Evolutionary conservation across 148 eudicot genomes (phyloP), one percentile per base, ranked within the genome.

Genomic region (Polygonum aviculare): DNA sequence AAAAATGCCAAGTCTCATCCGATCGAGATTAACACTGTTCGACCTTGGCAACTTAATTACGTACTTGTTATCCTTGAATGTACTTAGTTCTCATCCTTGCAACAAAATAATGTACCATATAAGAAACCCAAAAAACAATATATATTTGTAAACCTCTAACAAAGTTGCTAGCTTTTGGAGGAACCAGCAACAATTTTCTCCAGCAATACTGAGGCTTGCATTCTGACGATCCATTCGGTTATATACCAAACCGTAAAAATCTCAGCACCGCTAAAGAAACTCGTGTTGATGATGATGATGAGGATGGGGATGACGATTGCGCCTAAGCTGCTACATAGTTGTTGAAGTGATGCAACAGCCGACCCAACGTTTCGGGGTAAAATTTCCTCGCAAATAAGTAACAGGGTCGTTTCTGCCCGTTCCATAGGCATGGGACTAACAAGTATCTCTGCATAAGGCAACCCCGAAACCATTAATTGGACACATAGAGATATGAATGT

Each of bases 341-440:
- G 80, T 96, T 84, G 89, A 93, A 91, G 74, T 88, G 81, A 26
- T 78, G 78, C 54, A 90, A 76, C 88, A 93, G 75, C 47, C 60
- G 86, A 69, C 87, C 88, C 31, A 91, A 79, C 41, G 98, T 87
- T 83, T 93, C 97, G 0, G 98, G 94, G 80, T 87, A 82, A 80
- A 93, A 93, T 79, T 93, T 93, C 75, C 98, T 81, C 6, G 87
- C 98, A 72, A 93, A 93, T 82, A 93, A 87, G 79, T 91, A 88
- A 79, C 98, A 93, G 0, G 97, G 97, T 7, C 97, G 87, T 78
- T 76, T 82, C 73, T 78, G 86, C 78, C 98, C 98, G 41, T 93
- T 93, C 98, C 98, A 93, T 72, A 93, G 75, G 85, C 98, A 91
- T n/a, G 89, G 90, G 18, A 47, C 55, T 41, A 33, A 35, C 72